A percentile compares a stretch with the other conserved stretches of the same genome.
Evolutionary conservation across 768 basidiomycete genomes (phyloP).

Genomic region (Leccinum subgranulosum): DNA sequence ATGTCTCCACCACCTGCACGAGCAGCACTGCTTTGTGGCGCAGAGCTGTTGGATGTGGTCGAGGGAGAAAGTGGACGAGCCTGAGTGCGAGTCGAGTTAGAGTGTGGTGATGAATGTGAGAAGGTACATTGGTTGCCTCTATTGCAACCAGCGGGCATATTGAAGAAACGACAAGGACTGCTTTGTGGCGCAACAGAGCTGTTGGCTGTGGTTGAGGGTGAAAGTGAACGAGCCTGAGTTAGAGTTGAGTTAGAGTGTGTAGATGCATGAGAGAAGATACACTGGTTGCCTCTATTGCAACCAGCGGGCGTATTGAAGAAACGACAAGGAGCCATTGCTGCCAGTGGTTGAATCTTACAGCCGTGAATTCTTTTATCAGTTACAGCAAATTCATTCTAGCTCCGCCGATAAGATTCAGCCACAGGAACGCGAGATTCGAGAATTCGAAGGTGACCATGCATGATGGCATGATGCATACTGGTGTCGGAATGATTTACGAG

Average conservation of each 20-base stretch:
- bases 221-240: not conserved
- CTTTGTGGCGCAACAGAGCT: not conserved
- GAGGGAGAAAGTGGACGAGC: slow-evolving; percentile 1
- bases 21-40: not conserved
- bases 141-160: slow-evolving; percentile 44
- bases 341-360: not conserved
- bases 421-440: not conserved
- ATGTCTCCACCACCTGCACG: slow-evolving; percentile 3
- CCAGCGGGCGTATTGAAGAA: slow-evolving; percentile 43
- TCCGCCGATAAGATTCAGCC: not conserved
- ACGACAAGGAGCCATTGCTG: slow-evolving; percentile 35
- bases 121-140: slow-evolving; percentile 40
- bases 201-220: slow-evolving; percentile 7
- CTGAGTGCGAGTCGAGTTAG: not conserved
- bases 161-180: slow-evolving; percentile 39
- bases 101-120: slow-evolving; percentile 21
- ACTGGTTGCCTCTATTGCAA: slow-evolving; percentile 43
- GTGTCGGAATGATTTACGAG: not conserved
- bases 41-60: slow-evolving; percentile 2
- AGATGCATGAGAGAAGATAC: slow-evolving; percentile 33
- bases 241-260: slow-evolving; percentile 1
- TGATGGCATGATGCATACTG: not conserved
- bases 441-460: not conserved
- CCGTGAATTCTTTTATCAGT: not conserved
- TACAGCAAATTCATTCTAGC: not conserved